These are phyloP conservation scores for Aaosphaeria arxii DNA, from an alignment of 2,329 filamentous ascomycete species.

Conservation along the genomic window DNA sequence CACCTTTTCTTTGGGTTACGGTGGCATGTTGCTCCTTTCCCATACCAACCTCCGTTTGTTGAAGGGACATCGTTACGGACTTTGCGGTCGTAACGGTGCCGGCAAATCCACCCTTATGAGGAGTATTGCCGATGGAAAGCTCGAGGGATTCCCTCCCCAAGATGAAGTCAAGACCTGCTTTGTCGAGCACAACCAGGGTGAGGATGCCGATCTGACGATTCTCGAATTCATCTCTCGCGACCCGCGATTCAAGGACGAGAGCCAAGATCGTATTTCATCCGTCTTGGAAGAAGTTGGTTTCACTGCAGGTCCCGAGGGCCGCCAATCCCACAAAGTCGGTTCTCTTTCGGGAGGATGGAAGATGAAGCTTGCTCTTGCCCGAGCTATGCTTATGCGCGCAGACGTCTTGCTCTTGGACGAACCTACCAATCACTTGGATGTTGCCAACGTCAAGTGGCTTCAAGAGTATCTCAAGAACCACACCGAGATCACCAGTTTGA, in stretches of 20 bases:
- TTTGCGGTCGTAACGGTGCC: constrained; percentile 94
- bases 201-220: constrained; percentile 95
- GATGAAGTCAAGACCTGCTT: constrained; percentile 94
- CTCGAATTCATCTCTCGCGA: constrained; percentile 90
- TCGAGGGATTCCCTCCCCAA: constrained; percentile 92
- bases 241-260: constrained; percentile 76
- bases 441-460: constrained; percentile 93
- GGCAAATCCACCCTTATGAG: constrained; percentile 99
- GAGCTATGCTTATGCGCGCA: constrained; percentile 95
- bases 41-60: constrained; percentile 93
- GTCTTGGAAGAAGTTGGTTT: constrained; percentile 93
- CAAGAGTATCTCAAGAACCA: constrained; percentile 95
- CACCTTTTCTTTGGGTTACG: constrained; percentile 94
- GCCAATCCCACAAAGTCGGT: constrained; percentile 85
- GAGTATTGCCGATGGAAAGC: constrained; percentile 89
- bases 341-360: constrained; percentile 98
- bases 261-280: constrained; percentile 73
- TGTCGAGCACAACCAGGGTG: constrained; percentile 98
- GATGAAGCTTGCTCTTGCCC: constrained; percentile 96
- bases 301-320: constrained; percentile 81
- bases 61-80: constrained; percentile 95
- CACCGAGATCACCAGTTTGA: constrained; percentile 93
- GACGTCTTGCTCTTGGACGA: constrained; percentile 96
- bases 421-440: constrained; percentile 97
- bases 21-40: constrained; percentile 92